Percentiles rank a stretch among this genome's conserved stretches.
phyloP scores from a whole-genome alignment of 208 protist species.

The Histomonas meleagridis region DNA sequence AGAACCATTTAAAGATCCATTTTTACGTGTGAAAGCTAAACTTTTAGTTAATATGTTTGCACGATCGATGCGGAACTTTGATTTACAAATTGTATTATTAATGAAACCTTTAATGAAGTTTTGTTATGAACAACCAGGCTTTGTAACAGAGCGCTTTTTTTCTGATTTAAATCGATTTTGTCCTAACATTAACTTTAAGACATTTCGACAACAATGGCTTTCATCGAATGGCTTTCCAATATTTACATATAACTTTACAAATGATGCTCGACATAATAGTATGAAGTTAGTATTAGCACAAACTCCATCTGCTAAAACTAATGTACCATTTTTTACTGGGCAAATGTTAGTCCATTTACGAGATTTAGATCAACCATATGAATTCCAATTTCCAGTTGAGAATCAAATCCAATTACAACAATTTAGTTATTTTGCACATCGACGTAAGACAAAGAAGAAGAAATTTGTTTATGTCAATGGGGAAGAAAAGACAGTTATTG shows the following conservation, averaged over 20 bases:
- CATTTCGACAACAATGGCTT: not conserved
- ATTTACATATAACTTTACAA: not conserved
- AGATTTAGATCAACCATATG: not conserved
- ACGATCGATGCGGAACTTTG: not conserved
- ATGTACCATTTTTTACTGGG: not conserved
- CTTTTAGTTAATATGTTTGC: constrained; percentile 5
- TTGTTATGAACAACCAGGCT: not conserved
- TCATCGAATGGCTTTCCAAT: not conserved
- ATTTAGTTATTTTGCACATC: not conserved
- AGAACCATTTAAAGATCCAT: not conserved
- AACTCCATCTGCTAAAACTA: not conserved
- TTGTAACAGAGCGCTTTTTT: not conserved
- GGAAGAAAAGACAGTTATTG: not conserved
- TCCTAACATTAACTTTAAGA: not conserved
- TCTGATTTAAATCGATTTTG: not conserved
- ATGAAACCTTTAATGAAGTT: not conserved
- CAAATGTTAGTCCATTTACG: not conserved
- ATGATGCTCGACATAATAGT: not conserved
- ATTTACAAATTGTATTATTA: not conserved
- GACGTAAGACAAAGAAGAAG: not conserved
- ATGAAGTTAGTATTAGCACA: not conserved
- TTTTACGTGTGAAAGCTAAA: not conserved
- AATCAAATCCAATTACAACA: not conserved
- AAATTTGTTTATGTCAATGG: not conserved
- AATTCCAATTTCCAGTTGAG: not conserved